Percentiles rank a stretch among this genome's conserved stretches.
phyloP scores from a whole-genome alignment of 805 yeast species.

The Kregervanrija pseudodelftensis region DNA sequence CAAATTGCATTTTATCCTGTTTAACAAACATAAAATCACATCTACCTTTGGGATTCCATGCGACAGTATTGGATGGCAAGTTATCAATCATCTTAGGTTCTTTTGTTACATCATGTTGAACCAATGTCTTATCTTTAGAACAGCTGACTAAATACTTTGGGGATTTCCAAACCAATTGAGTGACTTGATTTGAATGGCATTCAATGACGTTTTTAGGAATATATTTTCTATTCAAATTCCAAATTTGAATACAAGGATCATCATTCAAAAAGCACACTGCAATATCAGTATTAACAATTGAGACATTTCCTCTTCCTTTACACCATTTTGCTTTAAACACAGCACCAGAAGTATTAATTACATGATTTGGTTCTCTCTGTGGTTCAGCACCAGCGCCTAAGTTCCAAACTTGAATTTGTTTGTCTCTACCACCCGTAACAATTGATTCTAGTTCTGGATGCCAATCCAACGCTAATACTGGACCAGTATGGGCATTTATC shows the following conservation, averaged over 20 bases:
- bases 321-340: constrained; percentile 73
- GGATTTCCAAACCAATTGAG: constrained; percentile 52
- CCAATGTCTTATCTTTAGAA: constrained; percentile 42
- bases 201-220: constrained; percentile 56
- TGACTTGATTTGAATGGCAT: constrained; percentile 40
- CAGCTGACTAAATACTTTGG: constrained; percentile 40
- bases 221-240: constrained; percentile 62
- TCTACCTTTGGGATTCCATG: constrained; percentile 47
- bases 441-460: constrained; percentile 78
- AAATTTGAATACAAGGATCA: constrained; percentile 62
- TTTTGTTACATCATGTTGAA: constrained; percentile 39
- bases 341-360: constrained; percentile 69
- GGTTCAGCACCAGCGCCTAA: constrained; percentile 34
- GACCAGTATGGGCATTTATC: constrained; percentile 85
- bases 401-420: constrained; percentile 72
- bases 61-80: constrained; percentile 41
- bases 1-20: constrained; percentile 42
- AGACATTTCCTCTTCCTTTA: constrained; percentile 31
- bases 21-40: constrained; percentile 44
- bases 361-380: constrained; percentile 53
- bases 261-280: constrained; percentile 71
- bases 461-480: constrained; percentile 83
- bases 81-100: constrained; percentile 42
- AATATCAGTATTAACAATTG: constrained; percentile 52
- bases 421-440: constrained; percentile 90